Base-by-base conservation (phyloP, 768 basidiomycete genomes). In the Sporobolomyces pararoseus region DNA sequence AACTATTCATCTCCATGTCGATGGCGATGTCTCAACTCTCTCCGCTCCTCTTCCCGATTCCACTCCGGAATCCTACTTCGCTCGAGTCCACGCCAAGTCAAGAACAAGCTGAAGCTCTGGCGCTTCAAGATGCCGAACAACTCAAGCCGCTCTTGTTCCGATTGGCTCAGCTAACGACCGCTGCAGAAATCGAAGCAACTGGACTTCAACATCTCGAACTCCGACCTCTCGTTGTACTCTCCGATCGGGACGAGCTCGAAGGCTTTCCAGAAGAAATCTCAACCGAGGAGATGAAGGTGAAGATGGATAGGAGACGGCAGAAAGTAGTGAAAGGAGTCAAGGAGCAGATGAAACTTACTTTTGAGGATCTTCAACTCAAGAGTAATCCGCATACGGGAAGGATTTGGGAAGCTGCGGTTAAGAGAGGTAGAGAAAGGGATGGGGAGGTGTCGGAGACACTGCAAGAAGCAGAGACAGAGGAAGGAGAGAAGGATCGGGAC, bases 1-100 rank as follows among this genome's bases (percentile, higher is more conserved):
- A 90, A 71, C 76, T 89, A 32, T 91, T 89, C 79, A 80, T 90
- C 75, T 87, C 89, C 77, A 76, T 87, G 65, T 88, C 85, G 35
- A 83, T 90, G 46, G 89, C 89, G 0, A 82, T 91, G 14, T 85
- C 84, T 21, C 82, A 87, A 25, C 85, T 92, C 7, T 84, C 84
- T 0, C 90, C 90, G 0, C 84, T 85, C 35, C 80, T 91, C 64
- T 84, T 86, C 70, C 85, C 86, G 10, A 0, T 61, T 5, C 14
- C 53, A 1, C 35, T 65, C 14, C 10, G 25, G 10, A 14, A 13
- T 47, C 13, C 34, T 39, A 29, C 49, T 44, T 39, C 52, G 7
- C 21, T 54, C 60, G 29, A 52, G 27, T 19, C 47, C 47, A 23
- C 3, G 16, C 23, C 25, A n/a, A n/a, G 6, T 21, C 9, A 32